A percentile compares a stretch with the other conserved stretches of the same genome.
phyloP scores from a whole-genome alignment of 2,329 filamentous ascomycete genomes.

The Colletotrichum sp. region DNA sequence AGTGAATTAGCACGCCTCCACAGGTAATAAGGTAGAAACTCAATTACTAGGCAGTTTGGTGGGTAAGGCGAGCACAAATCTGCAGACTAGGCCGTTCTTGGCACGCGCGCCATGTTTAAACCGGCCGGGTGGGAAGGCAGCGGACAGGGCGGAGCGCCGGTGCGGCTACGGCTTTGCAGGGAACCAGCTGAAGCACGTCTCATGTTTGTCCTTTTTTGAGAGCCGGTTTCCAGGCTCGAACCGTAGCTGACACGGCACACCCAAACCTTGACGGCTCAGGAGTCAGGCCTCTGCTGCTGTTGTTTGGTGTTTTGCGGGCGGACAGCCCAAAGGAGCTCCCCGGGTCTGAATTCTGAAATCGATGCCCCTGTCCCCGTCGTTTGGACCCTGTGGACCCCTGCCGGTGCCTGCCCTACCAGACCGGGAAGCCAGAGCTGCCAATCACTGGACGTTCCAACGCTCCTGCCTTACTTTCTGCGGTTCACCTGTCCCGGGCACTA shows the following conservation, averaged over 20 bases:
- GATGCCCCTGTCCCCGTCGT: background rate
- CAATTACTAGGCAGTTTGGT: background rate
- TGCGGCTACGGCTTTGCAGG: background rate
- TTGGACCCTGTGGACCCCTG: background rate
- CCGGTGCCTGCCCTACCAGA: slow-evolving; percentile 3
- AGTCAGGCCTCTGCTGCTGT: background rate
- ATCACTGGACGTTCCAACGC: background rate
- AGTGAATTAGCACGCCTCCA: background rate
- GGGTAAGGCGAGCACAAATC: background rate
- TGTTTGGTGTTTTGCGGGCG: background rate
- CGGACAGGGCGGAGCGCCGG: slow-evolving; percentile 18
- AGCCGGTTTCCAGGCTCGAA: background rate
- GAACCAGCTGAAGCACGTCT: background rate
- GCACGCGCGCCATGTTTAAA: slow-evolving; percentile 3
- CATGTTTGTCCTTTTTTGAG: background rate
- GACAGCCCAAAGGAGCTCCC: background rate
- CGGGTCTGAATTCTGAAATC: background rate
- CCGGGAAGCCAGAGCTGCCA: background rate
- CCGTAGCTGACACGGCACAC: background rate
- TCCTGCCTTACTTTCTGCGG: background rate
- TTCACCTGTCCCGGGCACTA: background rate
- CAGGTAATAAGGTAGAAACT: slow-evolving; percentile 9
- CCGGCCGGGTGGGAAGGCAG: background rate
- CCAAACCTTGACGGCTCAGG: background rate
- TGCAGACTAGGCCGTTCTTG: background rate